A percentile compares a stretch with the other conserved stretches of the same genome.
phyloP scores from a whole-genome alignment of 1,139 yeast species.

The Geotrichum siamense region DNA sequence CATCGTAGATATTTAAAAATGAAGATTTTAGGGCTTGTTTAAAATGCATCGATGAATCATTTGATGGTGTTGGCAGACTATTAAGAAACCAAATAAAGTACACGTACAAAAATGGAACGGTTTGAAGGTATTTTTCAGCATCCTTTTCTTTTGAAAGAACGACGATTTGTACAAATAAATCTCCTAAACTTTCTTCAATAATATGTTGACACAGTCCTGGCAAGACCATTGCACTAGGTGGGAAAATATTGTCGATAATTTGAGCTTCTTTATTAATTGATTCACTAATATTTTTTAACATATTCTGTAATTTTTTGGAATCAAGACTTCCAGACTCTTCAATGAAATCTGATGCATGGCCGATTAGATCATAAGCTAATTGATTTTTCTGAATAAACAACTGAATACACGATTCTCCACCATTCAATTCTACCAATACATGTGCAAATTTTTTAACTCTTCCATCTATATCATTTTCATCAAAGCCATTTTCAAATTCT shows the following conservation, averaged over 20 bases:
- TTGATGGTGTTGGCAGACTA: conserved; percentile 10
- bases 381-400: conserved; percentile 43
- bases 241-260: conserved; percentile 36
- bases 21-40: conserved; percentile 8
- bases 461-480: conserved; percentile 42
- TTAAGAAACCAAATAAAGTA: conserved; percentile 19
- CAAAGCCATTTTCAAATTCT: conserved; percentile 58
- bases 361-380: conserved; percentile 29
- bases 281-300: conserved; percentile 33
- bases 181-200: conserved; percentile 35
- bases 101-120: conserved; percentile 17
- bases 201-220: conserved; percentile 32
- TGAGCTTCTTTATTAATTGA: conserved; percentile 34
- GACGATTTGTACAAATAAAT: conserved; percentile 28
- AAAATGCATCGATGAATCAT: conserved; percentile 9
- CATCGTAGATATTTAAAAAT: conserved; percentile 15
- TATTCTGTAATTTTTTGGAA: conserved; percentile 28
- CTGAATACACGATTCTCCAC: conserved; percentile 41
- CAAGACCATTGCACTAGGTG: conserved; percentile 27
- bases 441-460: conserved; percentile 35
- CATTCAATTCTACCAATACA: conserved; percentile 37
- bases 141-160: conserved; percentile 19
- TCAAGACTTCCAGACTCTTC: conserved; percentile 29
- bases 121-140: conserved; percentile 10
- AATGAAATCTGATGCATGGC: conserved; percentile 23